A percentile compares a stretch with the other conserved stretches of the same genome.
Conservation (phyloP, 306 rosid genomes). For the Malus orientalis region DNA sequence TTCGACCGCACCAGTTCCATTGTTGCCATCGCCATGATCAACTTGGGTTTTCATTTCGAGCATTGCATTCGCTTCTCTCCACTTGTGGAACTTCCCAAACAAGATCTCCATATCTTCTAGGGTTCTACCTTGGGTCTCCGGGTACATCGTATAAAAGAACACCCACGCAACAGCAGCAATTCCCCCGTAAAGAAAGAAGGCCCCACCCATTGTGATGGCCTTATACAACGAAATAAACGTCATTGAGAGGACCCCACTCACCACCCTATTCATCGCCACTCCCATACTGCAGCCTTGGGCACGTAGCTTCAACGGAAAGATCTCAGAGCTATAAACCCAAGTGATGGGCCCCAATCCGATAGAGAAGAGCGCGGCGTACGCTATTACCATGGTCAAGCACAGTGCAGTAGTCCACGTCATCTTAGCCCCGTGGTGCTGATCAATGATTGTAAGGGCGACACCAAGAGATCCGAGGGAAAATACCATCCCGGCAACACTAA, state of each 20-base stretch:
- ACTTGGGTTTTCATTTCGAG: neutral
- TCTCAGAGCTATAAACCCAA: neutral
- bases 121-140: slow-evolving; percentile 64
- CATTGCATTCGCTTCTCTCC: slow-evolving; percentile 15
- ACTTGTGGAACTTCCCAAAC: slow-evolving; percentile 42
- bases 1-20: slow-evolving; percentile 3
- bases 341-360: slow-evolving; percentile 46
- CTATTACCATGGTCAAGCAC: neutral
- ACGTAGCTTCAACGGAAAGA: slow-evolving; percentile 25
- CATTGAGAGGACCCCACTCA: slow-evolving; percentile 47
- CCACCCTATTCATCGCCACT: slow-evolving; percentile 33
- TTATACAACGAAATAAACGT: slow-evolving; percentile 38
- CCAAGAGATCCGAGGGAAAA: neutral
- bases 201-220: slow-evolving; percentile 45
- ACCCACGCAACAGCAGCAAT: slow-evolving; percentile 33
- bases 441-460: neutral
- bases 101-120: slow-evolving; percentile 68
- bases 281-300: slow-evolving; percentile 42
- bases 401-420: neutral
- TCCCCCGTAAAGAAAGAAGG: slow-evolving; percentile 40
- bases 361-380: slow-evolving; percentile 33
- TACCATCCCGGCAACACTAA: neutral
- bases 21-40: neutral
- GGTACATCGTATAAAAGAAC: slow-evolving; percentile 50
- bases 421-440: neutral